A percentile compares a stretch with the other conserved stretches of the same genome.
These are phyloP conservation scores for Omphalea diandra DNA, from an alignment of 441 rosid species.

Conservation along the genomic window DNA sequence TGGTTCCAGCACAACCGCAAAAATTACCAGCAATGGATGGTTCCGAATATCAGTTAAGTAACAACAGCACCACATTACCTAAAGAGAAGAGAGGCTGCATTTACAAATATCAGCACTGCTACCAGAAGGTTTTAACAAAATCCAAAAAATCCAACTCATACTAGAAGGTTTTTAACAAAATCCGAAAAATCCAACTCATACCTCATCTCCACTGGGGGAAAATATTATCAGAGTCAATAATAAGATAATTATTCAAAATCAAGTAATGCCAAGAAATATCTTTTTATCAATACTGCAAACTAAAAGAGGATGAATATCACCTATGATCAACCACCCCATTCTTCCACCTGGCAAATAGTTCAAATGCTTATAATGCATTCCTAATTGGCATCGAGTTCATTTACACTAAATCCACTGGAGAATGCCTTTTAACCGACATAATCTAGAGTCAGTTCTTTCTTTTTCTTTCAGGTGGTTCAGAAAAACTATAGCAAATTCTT, in stretches of 20 bases:
- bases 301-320: not conserved
- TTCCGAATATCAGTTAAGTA: too few species aligned
- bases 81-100: not conserved
- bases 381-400: not conserved
- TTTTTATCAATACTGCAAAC: not conserved
- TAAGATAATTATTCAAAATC: not conserved
- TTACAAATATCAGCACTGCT: not conserved
- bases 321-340: not conserved
- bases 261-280: not conserved
- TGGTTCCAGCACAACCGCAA: not conserved
- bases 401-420: not conserved
- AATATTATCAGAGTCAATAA: not conserved
- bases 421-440: not conserved
- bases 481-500: not conserved
- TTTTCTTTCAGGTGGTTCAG: not conserved
- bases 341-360: not conserved
- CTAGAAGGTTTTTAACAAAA: not conserved
- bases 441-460: not conserved
- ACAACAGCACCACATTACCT: too few species aligned
- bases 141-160: not conserved
- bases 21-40: not conserved
- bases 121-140: not conserved
- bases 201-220: not conserved
- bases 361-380: not conserved
- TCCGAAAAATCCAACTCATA: not conserved